Conservation (phyloP, 257 asterid species). For the Solanum sejunctum region DNA sequence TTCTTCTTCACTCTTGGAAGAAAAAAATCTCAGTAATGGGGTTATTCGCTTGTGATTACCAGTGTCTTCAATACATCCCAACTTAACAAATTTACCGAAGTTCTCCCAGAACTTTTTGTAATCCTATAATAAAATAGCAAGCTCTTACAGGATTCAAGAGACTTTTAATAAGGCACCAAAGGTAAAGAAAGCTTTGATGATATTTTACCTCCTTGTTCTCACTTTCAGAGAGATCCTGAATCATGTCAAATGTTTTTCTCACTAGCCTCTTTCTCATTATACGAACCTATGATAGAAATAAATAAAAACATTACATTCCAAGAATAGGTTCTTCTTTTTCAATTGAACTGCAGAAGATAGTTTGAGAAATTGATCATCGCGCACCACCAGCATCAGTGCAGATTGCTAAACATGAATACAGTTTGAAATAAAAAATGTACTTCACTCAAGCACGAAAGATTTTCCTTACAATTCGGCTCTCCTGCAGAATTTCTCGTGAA, state of each 20-base stretch:
- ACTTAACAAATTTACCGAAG: conserved; percentile 79
- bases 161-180: neutral
- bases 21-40: conserved; percentile 72
- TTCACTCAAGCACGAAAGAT: neutral
- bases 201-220: conserved; percentile 74
- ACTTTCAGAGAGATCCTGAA: conserved; percentile 90
- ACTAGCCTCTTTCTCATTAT: conserved; percentile 97
- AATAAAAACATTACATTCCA: neutral
- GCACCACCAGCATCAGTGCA: neutral
- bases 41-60: conserved; percentile 89
- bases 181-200: neutral
- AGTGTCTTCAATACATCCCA: conserved; percentile 96
- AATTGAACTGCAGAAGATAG: neutral
- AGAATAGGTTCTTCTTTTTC: neutral
- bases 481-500: conserved; percentile 97
- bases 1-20: conserved; percentile 90
- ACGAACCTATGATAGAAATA: conserved; percentile 48
- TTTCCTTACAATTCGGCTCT: conserved; percentile 88
- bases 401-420: neutral
- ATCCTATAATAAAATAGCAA: conserved; percentile 38
- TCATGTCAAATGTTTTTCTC: conserved; percentile 97
- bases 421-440: neutral
- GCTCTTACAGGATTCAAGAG: neutral
- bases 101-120: conserved; percentile 98
- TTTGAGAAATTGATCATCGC: neutral